Evolutionary conservation across 1,284 basidiomycete species (phyloP).

Genomic region (Ceratobasidium sp.): DNA sequence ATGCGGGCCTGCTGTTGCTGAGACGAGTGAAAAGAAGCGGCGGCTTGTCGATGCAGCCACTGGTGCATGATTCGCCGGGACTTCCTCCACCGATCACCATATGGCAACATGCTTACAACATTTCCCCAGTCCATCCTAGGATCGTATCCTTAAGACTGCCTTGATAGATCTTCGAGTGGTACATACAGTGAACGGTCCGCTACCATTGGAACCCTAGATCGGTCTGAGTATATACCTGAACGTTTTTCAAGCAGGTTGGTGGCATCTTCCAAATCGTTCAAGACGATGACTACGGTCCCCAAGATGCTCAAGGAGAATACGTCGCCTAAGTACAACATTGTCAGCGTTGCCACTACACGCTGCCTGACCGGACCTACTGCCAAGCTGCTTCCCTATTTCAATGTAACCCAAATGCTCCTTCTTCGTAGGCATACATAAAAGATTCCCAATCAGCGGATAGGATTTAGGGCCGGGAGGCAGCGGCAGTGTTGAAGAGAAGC

Average conservation of each 20-base stretch:
- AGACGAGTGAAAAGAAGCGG: background rate
- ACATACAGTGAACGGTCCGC: conserved; percentile 4
- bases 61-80: conserved; percentile 21
- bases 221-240: conserved; percentile 16
- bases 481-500: background rate
- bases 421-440: background rate
- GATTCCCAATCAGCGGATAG: conserved; percentile 10
- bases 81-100: conserved; percentile 29
- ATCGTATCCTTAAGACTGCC: background rate
- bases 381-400: background rate
- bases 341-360: too few species aligned
- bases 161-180: too few species aligned
- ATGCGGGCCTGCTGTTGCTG: conserved; percentile 22
- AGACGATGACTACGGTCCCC: background rate
- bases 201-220: background rate
- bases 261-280: conserved; percentile 1
- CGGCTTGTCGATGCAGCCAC: conserved; percentile 20
- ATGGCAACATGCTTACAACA: conserved; percentile 8
- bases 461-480: conserved; percentile 19
- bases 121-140: conserved; percentile 8
- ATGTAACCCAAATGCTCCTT: background rate
- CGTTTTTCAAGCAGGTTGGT: conserved; percentile 15
- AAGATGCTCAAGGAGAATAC: background rate
- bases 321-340: background rate
- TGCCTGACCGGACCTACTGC: background rate